These are phyloP conservation scores for Cyclanthera cordifolia DNA, from an alignment of 306 rosid genomes.

Conservation along the genomic window DNA sequence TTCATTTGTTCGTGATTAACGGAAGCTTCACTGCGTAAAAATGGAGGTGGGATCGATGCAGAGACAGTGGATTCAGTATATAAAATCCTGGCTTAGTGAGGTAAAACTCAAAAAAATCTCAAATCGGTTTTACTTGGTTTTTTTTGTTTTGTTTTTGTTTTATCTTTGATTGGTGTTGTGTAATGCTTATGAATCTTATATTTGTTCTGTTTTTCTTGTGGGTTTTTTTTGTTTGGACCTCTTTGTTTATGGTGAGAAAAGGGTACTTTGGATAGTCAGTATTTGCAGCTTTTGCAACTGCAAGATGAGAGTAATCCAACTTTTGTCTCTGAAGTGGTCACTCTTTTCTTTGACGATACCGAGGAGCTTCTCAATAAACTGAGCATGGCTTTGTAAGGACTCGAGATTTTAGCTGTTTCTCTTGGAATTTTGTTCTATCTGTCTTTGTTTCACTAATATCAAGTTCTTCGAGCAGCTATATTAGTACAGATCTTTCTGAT, in stretches of 20 bases:
- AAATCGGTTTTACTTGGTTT: background rate
- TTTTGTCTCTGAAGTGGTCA: slow-evolving; percentile 81
- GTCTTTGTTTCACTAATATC: background rate
- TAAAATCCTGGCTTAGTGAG: slow-evolving; percentile 61
- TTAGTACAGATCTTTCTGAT: slow-evolving; percentile 12
- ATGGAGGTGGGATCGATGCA: slow-evolving; percentile 94
- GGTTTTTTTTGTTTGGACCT: slow-evolving; percentile 15
- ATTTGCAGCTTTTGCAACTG: slow-evolving; percentile 85
- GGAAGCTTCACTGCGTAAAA: slow-evolving; percentile 3
- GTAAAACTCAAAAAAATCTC: slow-evolving; percentile 23
- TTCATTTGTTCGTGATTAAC: slow-evolving; percentile 14
- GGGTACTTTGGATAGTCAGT: slow-evolving; percentile 78
- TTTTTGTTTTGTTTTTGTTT: background rate
- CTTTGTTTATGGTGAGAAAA: slow-evolving; percentile 24
- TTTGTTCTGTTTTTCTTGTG: slow-evolving; percentile 10
- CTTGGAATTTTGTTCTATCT: background rate
- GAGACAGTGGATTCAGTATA: slow-evolving; percentile 76
- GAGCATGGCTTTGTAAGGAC: slow-evolving; percentile 57
- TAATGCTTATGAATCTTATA: background rate
- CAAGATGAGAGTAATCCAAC: slow-evolving; percentile 97
- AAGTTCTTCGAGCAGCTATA: background rate
- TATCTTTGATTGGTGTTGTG: background rate
- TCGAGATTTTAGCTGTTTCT: background rate
- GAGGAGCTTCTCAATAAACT: slow-evolving; percentile 91
- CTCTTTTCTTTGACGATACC: slow-evolving; percentile 92